Evolutionary conservation across 179 eudicot species (phyloP), one percentile per base, ranked within the genome.

Genomic region (Beta lomatogona): DNA sequence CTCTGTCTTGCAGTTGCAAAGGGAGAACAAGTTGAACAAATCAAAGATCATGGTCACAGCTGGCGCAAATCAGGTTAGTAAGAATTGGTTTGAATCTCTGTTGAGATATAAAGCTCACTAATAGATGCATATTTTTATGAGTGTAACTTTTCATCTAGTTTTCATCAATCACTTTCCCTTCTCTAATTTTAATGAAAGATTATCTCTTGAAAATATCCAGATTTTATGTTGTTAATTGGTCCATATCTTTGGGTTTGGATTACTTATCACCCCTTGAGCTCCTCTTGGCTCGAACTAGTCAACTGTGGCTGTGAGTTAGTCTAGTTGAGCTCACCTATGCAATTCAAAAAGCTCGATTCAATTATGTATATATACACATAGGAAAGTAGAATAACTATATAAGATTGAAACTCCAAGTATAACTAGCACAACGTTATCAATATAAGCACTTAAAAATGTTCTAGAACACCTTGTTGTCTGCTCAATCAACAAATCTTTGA

Each of bases 11-110:
- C 97, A 97, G 99, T 82, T 97, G 79, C 83, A 77, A 22, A 68
- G 71, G 41, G 98, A 97, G 86, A 97, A 97, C 84, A 88, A 93
- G 75, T 67, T 97, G 78, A 82, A 80, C 83, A 97, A 92, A 79
- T 92, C 97, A 69, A 90, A 97, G 18, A 91, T 97, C 83, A 93
- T 94, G 97, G 99, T 97, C 79, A 97, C 99, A 71, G 99, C 99
- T 71, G 99, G 99, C 8, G 99, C 99, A 65, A 97, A 97, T 88
- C 99, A 97, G 98, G 98, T 97, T 79, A 82, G 48, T 25, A 19
- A 3, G 52, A 66, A 77, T 46, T 67, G 61, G 31, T 80, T 21
- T 64, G 60, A 74, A 6, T 75, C 55, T 65, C n/a, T 46, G 25
- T 21, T 36, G 46, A 21, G 45, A 13, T 12, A n/a, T 28, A 73